Conservation (phyloP, 306 rosid genomes). For the Comarum palustre region DNA sequence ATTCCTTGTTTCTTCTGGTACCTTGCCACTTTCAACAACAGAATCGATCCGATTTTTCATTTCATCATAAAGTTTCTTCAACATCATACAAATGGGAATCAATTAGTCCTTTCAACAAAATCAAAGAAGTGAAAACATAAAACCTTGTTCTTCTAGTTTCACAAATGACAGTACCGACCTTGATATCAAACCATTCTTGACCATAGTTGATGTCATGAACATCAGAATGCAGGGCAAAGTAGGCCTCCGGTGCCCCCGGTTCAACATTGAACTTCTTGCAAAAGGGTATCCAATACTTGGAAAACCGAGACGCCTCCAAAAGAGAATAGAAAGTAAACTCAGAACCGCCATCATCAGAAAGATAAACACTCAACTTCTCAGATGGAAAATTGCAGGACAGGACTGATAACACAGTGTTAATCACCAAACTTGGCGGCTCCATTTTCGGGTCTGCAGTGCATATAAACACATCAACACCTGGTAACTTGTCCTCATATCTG, state of each 20-base stretch:
- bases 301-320: slow-evolving; percentile 47
- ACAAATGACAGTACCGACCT: not conserved
- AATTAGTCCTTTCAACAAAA: not conserved
- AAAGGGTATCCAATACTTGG: slow-evolving; percentile 65
- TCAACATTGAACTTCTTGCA: slow-evolving; percentile 51
- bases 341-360: slow-evolving; percentile 72
- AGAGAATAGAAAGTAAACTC: slow-evolving; percentile 65
- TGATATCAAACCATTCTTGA: slow-evolving; percentile 25
- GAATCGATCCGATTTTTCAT: slow-evolving; percentile 54
- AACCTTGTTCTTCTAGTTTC: not conserved
- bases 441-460: slow-evolving; percentile 68
- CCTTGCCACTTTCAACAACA: slow-evolving; percentile 29
- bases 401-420: slow-evolving; percentile 55
- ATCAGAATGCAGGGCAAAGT: slow-evolving; percentile 35
- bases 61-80: slow-evolving; percentile 60
- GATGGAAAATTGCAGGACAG: slow-evolving; percentile 58
- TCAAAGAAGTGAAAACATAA: not conserved
- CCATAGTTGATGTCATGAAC: not conserved
- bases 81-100: not conserved
- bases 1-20: slow-evolving; percentile 39
- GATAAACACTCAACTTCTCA: slow-evolving; percentile 51
- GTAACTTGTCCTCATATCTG: slow-evolving; percentile 50
- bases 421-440: slow-evolving; percentile 69
- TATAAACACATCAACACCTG: slow-evolving; percentile 55
- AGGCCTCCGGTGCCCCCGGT: slow-evolving; percentile 54